Evolutionary conservation across 1,139 yeast species (phyloP).

Genomic region (Diutina siamensis): DNA sequence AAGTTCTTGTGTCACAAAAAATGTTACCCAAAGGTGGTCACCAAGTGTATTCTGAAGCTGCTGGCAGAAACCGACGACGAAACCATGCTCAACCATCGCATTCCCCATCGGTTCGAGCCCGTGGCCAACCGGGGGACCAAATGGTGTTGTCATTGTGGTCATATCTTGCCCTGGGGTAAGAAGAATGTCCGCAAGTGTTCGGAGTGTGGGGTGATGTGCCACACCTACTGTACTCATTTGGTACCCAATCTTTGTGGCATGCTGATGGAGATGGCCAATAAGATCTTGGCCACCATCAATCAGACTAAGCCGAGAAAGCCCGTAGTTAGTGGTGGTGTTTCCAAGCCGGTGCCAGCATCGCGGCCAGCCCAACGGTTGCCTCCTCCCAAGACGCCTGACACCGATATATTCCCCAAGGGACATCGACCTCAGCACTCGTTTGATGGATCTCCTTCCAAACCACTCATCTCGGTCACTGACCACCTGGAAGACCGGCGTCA

Average conservation of each 20-base stretch:
- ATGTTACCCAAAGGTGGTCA: slow-evolving; percentile 87
- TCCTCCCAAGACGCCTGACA: slow-evolving; percentile 1
- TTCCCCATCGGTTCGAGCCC: slow-evolving; percentile 92
- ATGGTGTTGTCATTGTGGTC: slow-evolving; percentile 99
- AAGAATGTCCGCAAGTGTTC: slow-evolving; percentile 90
- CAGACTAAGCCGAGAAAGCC: slow-evolving; percentile 44
- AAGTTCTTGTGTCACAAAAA: slow-evolving; percentile 87
- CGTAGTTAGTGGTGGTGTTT: neutral
- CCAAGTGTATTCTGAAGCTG: slow-evolving; percentile 88
- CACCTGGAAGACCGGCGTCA: neutral
- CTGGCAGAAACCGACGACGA: slow-evolving; percentile 71
- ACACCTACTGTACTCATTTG: slow-evolving; percentile 80
- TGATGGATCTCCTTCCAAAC: neutral
- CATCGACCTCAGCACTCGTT: slow-evolving; percentile 4
- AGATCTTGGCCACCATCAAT: slow-evolving; percentile 74
- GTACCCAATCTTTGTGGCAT: slow-evolving; percentile 98
- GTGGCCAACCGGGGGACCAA: slow-evolving; percentile 88
- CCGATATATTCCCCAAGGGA: neutral
- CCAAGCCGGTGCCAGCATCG: neutral
- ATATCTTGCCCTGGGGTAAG: slow-evolving; percentile 87
- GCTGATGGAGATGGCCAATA: slow-evolving; percentile 95
- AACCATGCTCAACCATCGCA: slow-evolving; percentile 86
- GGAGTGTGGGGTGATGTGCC: slow-evolving; percentile 94
- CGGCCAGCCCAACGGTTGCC: neutral
- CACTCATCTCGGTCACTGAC: neutral